Evolutionary conservation across 495 filamentous ascomycete genomes (phyloP).

Genomic region (Lasiosphaeria miniovina): DNA sequence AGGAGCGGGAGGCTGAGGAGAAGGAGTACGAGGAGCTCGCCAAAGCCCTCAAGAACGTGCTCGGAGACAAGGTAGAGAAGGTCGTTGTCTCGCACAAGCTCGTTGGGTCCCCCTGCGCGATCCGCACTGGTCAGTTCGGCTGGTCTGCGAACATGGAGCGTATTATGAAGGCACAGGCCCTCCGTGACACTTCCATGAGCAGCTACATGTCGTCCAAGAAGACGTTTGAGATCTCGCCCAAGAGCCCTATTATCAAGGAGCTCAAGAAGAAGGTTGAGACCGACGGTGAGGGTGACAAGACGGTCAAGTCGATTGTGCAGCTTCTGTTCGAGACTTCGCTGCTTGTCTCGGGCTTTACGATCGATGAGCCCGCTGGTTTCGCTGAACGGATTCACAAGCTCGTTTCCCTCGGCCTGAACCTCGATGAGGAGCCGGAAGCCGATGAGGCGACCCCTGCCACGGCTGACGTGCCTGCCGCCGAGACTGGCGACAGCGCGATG

Average conservation of each 20-base stretch:
- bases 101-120: conserved; percentile 90
- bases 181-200: conserved; percentile 98
- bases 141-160: conserved; percentile 99
- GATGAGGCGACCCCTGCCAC: conserved; percentile 60
- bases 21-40: conserved; percentile 93
- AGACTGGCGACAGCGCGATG: conserved; percentile 59
- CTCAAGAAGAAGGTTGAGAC: conserved; percentile 97
- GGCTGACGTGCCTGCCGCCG: conserved; percentile 44
- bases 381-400: conserved; percentile 99
- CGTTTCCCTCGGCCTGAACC: conserved; percentile 90
- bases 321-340: conserved; percentile 98
- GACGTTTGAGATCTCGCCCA: conserved; percentile 99
- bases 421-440: conserved; percentile 83
- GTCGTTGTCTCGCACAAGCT: conserved; percentile 99
- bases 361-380: conserved; percentile 96
- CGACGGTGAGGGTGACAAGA: conserved; percentile 96
- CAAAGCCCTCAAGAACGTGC: conserved; percentile 97
- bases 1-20: conserved; percentile 89
- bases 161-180: conserved; percentile 99
- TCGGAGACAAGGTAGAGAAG: conserved; percentile 99
- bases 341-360: conserved; percentile 97
- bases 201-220: conserved; percentile 99
- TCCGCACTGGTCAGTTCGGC: conserved; percentile 99
- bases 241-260: conserved; percentile 96
- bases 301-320: conserved; percentile 96